phyloP scores from a whole-genome alignment of 805 yeast genomes.

The Saccharomycopsis sp. region DNA sequence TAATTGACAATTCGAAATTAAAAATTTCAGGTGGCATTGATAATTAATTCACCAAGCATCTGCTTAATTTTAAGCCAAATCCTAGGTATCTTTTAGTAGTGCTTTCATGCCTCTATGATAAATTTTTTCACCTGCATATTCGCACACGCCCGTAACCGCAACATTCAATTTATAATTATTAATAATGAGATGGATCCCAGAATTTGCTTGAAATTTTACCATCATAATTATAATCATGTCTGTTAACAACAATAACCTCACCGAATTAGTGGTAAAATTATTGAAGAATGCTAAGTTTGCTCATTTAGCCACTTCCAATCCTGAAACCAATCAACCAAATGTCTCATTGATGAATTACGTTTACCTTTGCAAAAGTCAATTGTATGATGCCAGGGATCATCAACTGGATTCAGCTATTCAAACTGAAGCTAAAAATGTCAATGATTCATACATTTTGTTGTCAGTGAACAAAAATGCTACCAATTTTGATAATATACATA shows the following conservation, averaged over 20 bases:
- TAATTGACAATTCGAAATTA: too few relatives aligned
- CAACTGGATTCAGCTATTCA: conserved; percentile 23
- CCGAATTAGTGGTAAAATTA: conserved; percentile 31
- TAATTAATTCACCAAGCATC: too few relatives aligned
- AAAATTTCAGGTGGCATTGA: too few relatives aligned
- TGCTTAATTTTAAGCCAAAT: too few relatives aligned
- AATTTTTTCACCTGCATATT: too few relatives aligned
- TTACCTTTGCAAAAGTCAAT: conserved; percentile 40
- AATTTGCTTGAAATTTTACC: neutral
- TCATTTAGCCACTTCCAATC: conserved; percentile 74
- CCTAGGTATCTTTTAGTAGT: too few relatives aligned
- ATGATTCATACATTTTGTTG: conserved; percentile 51
- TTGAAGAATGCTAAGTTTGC: conserved; percentile 60
- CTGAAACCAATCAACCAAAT: conserved; percentile 61
- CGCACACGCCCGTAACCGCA: too few relatives aligned
- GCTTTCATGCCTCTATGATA: too few relatives aligned
- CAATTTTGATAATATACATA: conserved; percentile 61
- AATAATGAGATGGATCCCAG: neutral
- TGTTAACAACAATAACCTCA: neutral
- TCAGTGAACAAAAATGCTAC: conserved; percentile 67
- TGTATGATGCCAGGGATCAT: conserved; percentile 23
- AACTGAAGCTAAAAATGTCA: conserved; percentile 31
- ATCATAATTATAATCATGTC: neutral
- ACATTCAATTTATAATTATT: neutral
- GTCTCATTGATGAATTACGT: conserved; percentile 90